Conservation (phyloP, 2,329 filamentous ascomycete genomes). For the Hymenoscyphus infarciens region DNA sequence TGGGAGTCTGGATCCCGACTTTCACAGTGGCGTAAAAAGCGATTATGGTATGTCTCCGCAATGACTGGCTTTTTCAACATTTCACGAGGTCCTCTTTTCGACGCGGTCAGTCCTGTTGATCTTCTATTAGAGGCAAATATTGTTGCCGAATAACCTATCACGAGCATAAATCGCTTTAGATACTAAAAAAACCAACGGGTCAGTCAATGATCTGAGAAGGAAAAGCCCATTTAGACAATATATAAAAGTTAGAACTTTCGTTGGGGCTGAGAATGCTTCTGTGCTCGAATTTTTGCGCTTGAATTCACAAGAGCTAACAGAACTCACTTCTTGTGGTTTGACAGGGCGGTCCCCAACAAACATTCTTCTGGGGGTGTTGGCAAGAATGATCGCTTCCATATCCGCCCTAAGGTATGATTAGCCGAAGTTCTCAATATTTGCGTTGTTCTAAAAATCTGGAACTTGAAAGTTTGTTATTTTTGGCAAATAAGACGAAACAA, state of each 20-base stretch:
- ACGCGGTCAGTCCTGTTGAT: not conserved
- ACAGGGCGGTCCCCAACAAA: not conserved
- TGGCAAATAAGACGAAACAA: too few species aligned
- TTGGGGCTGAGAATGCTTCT: too few species aligned
- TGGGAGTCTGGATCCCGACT: not conserved
- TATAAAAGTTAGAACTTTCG: too few species aligned
- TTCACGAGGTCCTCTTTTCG: not conserved
- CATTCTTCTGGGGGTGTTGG: not conserved
- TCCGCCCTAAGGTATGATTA: not conserved
- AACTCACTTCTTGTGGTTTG: slow-evolving; percentile 5
- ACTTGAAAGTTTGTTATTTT: too few species aligned
- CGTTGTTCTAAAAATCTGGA: too few species aligned
- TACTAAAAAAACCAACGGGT: too few species aligned
- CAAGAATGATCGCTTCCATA: slow-evolving; percentile 6
- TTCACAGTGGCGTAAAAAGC: not conserved
- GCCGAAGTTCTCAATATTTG: too few species aligned
- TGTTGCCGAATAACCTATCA: slow-evolving; percentile 2
- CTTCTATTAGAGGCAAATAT: slow-evolving; percentile 2
- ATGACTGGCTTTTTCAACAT: not conserved
- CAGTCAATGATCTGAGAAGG: too few species aligned
- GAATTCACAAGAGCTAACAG: too few species aligned
- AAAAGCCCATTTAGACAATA: too few species aligned
- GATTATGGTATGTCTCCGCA: not conserved
- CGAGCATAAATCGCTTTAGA: slow-evolving; percentile 9
- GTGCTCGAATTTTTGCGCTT: too few species aligned